Percentiles rank a stretch among this genome's conserved stretches.
These are phyloP conservation scores for Adenanthera pavonina DNA, from an alignment of 306 rosid genomes.

Conservation along the genomic window DNA sequence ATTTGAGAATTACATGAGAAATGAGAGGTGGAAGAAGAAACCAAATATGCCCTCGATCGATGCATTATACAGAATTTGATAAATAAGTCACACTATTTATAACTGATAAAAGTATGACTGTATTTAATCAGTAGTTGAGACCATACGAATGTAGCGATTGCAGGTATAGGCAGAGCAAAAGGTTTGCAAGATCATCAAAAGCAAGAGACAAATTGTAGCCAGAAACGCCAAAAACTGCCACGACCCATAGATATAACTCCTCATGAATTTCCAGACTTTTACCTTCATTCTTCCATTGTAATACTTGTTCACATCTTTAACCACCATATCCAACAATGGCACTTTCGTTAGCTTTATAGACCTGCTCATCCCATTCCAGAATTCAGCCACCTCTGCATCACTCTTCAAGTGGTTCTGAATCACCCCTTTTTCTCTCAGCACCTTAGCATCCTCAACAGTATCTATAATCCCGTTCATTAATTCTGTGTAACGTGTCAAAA, in stretches of 20 bases:
- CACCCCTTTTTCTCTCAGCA: slow-evolving; percentile 52
- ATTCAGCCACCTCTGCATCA: slow-evolving; percentile 52
- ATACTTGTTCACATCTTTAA: slow-evolving; percentile 62
- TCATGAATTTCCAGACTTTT: slow-evolving; percentile 42
- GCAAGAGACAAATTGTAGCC: slow-evolving; percentile 49
- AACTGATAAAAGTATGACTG: too few species aligned
- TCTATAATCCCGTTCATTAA: slow-evolving; percentile 66
- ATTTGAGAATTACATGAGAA: not conserved
- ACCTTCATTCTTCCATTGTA: slow-evolving; percentile 56
- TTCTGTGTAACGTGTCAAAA: slow-evolving; percentile 60
- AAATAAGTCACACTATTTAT: too few species aligned
- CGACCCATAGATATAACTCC: slow-evolving; percentile 48
- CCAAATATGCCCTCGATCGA: too few species aligned
- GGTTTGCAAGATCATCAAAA: slow-evolving; percentile 37
- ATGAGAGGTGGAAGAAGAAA: not conserved
- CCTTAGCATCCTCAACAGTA: slow-evolving; percentile 52
- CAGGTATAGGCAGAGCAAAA: slow-evolving; percentile 33
- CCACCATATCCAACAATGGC: slow-evolving; percentile 55
- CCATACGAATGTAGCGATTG: not conserved
- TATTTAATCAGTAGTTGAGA: not conserved
- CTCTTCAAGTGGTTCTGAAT: slow-evolving; percentile 63
- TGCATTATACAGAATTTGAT: too few species aligned
- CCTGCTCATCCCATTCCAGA: slow-evolving; percentile 72
- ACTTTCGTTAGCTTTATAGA: slow-evolving; percentile 62
- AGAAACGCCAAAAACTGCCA: slow-evolving; percentile 57